A percentile compares a stretch with the other conserved stretches of the same genome.
phyloP scores from a whole-genome alignment of 2,329 filamentous ascomycete genomes.

The Diaporthe caulivora region DNA sequence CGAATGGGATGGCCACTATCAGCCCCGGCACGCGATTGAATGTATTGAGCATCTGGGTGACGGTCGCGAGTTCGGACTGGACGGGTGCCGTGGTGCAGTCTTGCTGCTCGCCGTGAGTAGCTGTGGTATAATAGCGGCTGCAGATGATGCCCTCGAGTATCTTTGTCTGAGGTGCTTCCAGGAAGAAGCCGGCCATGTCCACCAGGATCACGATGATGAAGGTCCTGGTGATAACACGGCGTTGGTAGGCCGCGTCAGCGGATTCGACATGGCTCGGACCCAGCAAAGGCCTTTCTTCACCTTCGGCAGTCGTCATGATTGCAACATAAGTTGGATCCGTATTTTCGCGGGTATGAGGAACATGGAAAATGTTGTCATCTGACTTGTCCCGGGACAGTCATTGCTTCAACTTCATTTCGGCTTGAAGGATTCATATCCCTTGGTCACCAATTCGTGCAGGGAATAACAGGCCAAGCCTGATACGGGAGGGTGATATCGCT shows the following conservation, averaged over 20 bases:
- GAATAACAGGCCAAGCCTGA: not conserved
- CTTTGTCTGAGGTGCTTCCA: slow-evolving; percentile 15
- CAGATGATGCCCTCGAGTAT: slow-evolving; percentile 23
- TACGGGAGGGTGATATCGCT: not conserved
- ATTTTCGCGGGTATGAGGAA: not conserved
- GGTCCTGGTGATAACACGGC: slow-evolving; percentile 16
- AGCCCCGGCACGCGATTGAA: slow-evolving; percentile 28
- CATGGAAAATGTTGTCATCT: not conserved
- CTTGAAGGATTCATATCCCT: not conserved
- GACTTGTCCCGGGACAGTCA: not conserved
- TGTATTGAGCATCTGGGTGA: slow-evolving; percentile 26
- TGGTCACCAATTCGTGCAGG: not conserved
- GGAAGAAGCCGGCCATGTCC: slow-evolving; percentile 20
- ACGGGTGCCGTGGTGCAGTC: not conserved
- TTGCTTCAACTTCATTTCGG: not conserved
- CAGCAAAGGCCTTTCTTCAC: slow-evolving; percentile 10
- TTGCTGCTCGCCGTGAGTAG: not conserved
- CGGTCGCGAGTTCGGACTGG: slow-evolving; percentile 27
- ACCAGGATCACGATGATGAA: slow-evolving; percentile 22
- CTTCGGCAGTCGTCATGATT: not conserved
- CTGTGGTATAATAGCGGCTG: not conserved
- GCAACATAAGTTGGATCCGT: not conserved
- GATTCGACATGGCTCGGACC: not conserved
- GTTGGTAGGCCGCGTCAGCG: not conserved
- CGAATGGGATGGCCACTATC: slow-evolving; percentile 10